These are phyloP conservation scores for Zymoseptoria ardabiliae DNA, from an alignment of 2,329 filamentous ascomycete species.

Conservation along the genomic window DNA sequence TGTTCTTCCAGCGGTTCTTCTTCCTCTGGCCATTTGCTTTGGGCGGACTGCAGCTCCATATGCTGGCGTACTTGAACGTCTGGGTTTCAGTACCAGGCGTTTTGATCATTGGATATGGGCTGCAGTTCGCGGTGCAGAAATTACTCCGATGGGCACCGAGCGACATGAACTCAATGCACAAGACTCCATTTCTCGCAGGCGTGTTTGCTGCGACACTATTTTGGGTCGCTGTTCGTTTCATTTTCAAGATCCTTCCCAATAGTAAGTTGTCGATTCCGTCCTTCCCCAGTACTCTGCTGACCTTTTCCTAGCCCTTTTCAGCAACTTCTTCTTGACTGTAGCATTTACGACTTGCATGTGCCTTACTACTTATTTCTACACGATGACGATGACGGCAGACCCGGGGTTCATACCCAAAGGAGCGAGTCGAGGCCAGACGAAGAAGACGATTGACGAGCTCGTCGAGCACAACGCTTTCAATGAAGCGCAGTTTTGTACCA, in stretches of 20 bases:
- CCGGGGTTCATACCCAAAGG: slow-evolving; percentile 91
- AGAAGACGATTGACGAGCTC: slow-evolving; percentile 79
- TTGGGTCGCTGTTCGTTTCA: slow-evolving; percentile 68
- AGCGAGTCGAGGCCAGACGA: slow-evolving; percentile 81
- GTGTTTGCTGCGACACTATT: slow-evolving; percentile 87
- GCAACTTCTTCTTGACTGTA: slow-evolving; percentile 70
- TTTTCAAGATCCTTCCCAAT: slow-evolving; percentile 67
- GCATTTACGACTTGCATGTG: slow-evolving; percentile 58
- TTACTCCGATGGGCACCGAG: slow-evolving; percentile 73
- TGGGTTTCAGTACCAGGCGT: slow-evolving; percentile 69
- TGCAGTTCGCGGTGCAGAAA: slow-evolving; percentile 73
- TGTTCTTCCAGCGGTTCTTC: slow-evolving; percentile 75
- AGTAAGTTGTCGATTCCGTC: slow-evolving; percentile 25
- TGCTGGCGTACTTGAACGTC: slow-evolving; percentile 66
- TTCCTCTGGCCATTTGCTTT: slow-evolving; percentile 83
- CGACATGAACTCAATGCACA: slow-evolving; percentile 84
- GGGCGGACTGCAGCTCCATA: slow-evolving; percentile 61
- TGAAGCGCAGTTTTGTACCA: slow-evolving; percentile 86
- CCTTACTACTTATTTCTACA: slow-evolving; percentile 78
- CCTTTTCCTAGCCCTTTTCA: slow-evolving; percentile 50
- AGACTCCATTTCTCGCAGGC: slow-evolving; percentile 87
- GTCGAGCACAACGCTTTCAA: slow-evolving; percentile 83
- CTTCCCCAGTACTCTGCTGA: slow-evolving; percentile 4
- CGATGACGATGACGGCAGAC: slow-evolving; percentile 75
- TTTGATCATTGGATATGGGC: slow-evolving; percentile 55